These are phyloP conservation scores for Gomphus sp. DNA, from an alignment of 1,284 basidiomycete species.

Conservation along the genomic window DNA sequence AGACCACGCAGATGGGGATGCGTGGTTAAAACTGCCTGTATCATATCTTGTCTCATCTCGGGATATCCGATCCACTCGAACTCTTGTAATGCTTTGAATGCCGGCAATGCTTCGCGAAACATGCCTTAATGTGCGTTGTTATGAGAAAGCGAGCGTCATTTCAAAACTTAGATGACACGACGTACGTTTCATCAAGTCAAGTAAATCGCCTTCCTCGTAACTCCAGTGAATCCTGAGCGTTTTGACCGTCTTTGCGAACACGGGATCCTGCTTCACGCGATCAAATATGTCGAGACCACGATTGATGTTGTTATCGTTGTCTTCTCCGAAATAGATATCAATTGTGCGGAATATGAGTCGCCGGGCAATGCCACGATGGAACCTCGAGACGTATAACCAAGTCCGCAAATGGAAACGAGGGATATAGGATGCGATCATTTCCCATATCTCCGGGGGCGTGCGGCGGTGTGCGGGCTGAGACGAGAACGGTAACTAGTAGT, in stretches of 20 bases:
- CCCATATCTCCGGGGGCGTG: conserved; percentile 56
- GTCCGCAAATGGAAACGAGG: conserved; percentile 55
- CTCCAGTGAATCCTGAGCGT: conserved; percentile 54
- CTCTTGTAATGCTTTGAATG: conserved; percentile 47
- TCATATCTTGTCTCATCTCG: conserved; percentile 52
- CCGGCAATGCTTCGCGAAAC: conserved; percentile 48
- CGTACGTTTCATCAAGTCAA: conserved; percentile 52
- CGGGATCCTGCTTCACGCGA: conserved; percentile 47
- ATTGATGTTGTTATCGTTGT: conserved; percentile 42
- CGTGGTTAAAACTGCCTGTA: conserved; percentile 40
- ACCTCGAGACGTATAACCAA: conserved; percentile 54
- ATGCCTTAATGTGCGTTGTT: conserved; percentile 28
- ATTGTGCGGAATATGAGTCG: conserved; percentile 54
- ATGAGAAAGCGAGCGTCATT: background rate
- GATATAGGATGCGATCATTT: conserved; percentile 48
- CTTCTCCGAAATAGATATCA: conserved; percentile 50
- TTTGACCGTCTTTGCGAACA: conserved; percentile 48
- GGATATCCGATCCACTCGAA: conserved; percentile 70
- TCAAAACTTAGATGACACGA: conserved; percentile 14
- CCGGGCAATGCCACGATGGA: conserved; percentile 52
- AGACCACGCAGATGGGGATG: conserved; percentile 45
- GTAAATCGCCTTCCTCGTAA: conserved; percentile 55
- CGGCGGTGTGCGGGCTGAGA: conserved; percentile 48
- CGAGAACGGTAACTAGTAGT: conserved; percentile 27
- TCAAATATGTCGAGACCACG: conserved; percentile 56